Conservation (phyloP, 1,284 basidiomycete genomes). For the Moniliella sp. region DNA sequence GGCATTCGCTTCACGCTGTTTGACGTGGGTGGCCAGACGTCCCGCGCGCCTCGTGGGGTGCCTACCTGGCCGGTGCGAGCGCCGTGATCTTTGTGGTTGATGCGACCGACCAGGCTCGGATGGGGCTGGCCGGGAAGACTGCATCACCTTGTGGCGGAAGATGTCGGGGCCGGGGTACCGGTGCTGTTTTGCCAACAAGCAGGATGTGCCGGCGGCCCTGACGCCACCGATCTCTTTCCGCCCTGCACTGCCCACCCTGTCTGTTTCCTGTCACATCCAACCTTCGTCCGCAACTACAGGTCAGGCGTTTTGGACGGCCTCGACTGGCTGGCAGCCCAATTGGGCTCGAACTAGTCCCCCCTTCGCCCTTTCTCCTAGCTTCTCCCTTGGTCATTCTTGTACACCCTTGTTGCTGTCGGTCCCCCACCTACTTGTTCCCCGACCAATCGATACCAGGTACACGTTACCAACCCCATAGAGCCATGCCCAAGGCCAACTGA, state of each 20-base stretch:
- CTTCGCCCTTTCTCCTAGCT: too few relatives aligned
- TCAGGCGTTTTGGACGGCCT: too few relatives aligned
- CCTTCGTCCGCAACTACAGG: conserved; percentile 39
- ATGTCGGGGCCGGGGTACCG: conserved; percentile 6
- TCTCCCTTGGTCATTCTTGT: too few relatives aligned
- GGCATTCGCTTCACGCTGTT: conserved; percentile 36
- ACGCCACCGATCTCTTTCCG: conserved; percentile 38
- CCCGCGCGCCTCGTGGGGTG: conserved; percentile 36
- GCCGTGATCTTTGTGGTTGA: conserved; percentile 40
- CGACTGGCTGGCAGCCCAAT: too few relatives aligned
- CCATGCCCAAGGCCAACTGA: too few relatives aligned
- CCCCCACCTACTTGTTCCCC: too few relatives aligned
- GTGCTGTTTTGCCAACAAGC: conserved; percentile 41
- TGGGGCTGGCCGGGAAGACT: conserved; percentile 37
- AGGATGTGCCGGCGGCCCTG: conserved; percentile 36
- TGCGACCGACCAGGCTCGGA: conserved; percentile 37
- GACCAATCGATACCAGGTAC: too few relatives aligned
- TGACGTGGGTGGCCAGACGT: conserved; percentile 39
- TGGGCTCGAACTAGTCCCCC: too few relatives aligned
- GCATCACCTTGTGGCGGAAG: conserved; percentile 31
- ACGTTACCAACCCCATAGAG: too few relatives aligned
- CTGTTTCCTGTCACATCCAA: conserved; percentile 40
- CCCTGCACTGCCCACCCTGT: conserved; percentile 36
- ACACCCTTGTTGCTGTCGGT: too few relatives aligned
- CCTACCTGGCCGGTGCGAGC: conserved; percentile 36